A percentile compares a stretch with the other conserved stretches of the same genome.
These are phyloP conservation scores for Arthrobotrys entomopaga DNA, from an alignment of 2,329 filamentous ascomycete species.

Conservation along the genomic window DNA sequence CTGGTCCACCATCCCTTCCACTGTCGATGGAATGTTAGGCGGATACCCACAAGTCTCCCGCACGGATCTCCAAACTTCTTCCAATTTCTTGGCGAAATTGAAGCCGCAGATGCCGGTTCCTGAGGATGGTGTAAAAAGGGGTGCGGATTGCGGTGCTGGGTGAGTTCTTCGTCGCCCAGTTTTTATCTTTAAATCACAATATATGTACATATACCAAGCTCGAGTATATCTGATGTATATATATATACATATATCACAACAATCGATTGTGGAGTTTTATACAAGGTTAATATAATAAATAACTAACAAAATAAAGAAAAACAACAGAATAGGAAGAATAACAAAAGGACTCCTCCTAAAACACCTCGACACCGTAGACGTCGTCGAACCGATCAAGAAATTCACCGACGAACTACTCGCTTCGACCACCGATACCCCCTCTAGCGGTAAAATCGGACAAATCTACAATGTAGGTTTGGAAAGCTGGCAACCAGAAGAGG, in stretches of 20 bases:
- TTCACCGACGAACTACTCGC: slow-evolving; percentile 74
- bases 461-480: slow-evolving; percentile 80
- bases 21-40: slow-evolving; percentile 81
- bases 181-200: no score
- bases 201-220: no score
- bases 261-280: no score
- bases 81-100: slow-evolving; percentile 75
- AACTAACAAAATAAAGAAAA: slow-evolving; percentile 5
- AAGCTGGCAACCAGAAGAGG: slow-evolving; percentile 69
- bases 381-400: slow-evolving; percentile 84
- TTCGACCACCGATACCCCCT: slow-evolving; percentile 60
- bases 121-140: slow-evolving; percentile 55
- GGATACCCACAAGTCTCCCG: slow-evolving; percentile 75
- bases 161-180: slow-evolving; percentile 56
- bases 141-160: slow-evolving; percentile 63
- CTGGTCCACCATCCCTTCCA: slow-evolving; percentile 67
- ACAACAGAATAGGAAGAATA: slow-evolving; percentile 78
- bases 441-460: slow-evolving; percentile 67
- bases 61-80: slow-evolving; percentile 76
- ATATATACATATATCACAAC: no score
- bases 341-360: slow-evolving; percentile 77
- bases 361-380: slow-evolving; percentile 75
- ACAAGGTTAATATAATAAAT: not conserved
- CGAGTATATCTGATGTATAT: no score
- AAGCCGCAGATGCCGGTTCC: slow-evolving; percentile 59